phyloP scores from a whole-genome alignment of 1,139 yeast species.

The Hanseniaspora gamundiae region DNA sequence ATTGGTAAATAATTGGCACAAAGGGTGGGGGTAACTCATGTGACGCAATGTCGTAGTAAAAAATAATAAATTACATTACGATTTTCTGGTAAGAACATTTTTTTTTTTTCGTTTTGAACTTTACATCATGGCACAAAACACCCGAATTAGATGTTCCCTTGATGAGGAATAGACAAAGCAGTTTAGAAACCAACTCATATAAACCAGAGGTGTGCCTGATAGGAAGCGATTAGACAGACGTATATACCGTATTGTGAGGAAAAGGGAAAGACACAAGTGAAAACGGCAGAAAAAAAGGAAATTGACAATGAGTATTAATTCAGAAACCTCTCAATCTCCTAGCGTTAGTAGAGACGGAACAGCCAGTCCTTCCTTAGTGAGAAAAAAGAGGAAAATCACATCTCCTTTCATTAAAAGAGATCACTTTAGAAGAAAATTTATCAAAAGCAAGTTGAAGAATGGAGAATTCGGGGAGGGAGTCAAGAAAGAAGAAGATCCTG shows the following conservation, averaged over 20 bases:
- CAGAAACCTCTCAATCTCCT: neutral
- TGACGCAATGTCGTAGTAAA: too few relatives aligned
- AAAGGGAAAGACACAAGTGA: neutral
- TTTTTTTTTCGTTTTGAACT: too few relatives aligned
- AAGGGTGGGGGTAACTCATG: too few relatives aligned
- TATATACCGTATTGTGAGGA: neutral
- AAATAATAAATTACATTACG: too few relatives aligned
- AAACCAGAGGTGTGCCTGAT: too few relatives aligned
- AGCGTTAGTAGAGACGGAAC: neutral
- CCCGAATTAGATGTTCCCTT: too few relatives aligned
- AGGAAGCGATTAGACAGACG: too few relatives aligned
- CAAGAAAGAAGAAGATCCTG: constrained; percentile 25
- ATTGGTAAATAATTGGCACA: too few relatives aligned
- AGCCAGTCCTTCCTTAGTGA: constrained; percentile 1
- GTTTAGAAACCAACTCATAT: too few relatives aligned
- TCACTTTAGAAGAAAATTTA: constrained; percentile 23
- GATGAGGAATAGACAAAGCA: too few relatives aligned
- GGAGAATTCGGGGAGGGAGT: constrained; percentile 13
- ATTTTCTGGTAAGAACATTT: too few relatives aligned
- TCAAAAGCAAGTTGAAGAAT: constrained; percentile 18
- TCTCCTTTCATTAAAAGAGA: constrained; percentile 27
- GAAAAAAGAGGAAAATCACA: constrained; percentile 9
- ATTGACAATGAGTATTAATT: neutral
- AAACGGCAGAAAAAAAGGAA: neutral
- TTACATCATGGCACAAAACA: too few relatives aligned